Conservation (phyloP, 345 rosid species). For the Gossypium anomalum region DNA sequence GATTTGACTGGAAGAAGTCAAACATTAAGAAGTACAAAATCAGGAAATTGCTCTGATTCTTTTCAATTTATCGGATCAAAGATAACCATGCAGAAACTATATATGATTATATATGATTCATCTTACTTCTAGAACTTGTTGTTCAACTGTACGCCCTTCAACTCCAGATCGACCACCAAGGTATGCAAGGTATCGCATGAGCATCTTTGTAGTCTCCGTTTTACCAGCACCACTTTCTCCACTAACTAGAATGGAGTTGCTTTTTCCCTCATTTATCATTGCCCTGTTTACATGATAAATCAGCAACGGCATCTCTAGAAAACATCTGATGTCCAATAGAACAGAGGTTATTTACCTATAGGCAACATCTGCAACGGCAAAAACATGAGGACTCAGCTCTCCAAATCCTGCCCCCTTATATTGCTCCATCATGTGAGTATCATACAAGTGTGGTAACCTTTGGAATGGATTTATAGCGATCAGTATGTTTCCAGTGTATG, state of each 20-base stretch:
- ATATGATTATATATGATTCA: slow-evolving; percentile 16
- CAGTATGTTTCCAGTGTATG: slow-evolving; percentile 96
- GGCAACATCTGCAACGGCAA: slow-evolving; percentile 98
- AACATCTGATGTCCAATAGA: slow-evolving; percentile 10
- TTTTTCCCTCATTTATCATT: slow-evolving; percentile 97
- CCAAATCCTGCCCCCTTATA: slow-evolving; percentile 98
- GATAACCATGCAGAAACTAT: slow-evolving; percentile 8
- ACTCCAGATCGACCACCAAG: slow-evolving; percentile 99
- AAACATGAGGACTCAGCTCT: slow-evolving; percentile 98
- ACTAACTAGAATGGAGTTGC: slow-evolving; percentile 97
- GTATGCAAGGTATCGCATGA: slow-evolving; percentile 97
- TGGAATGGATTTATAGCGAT: slow-evolving; percentile 99
- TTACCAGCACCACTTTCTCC: slow-evolving; percentile 99
- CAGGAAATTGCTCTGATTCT: slow-evolving; percentile 19
- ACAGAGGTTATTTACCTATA: slow-evolving; percentile 59
- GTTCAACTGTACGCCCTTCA: slow-evolving; percentile 99
- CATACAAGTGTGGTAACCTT: slow-evolving; percentile 96
- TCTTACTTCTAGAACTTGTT: slow-evolving; percentile 97
- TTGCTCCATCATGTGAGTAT: slow-evolving; percentile 99
- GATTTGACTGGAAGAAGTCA: slow-evolving; percentile 75
- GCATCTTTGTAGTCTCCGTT: slow-evolving; percentile 99
- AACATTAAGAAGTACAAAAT: slow-evolving; percentile 26
- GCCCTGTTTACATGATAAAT: slow-evolving; percentile 55
- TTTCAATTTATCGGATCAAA: not conserved
- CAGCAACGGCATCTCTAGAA: slow-evolving; percentile 19